A percentile compares a stretch with the other conserved stretches of the same genome.
phyloP scores from a whole-genome alignment of 2,329 filamentous ascomycete genomes.

The Colletotrichum caudatum region DNA sequence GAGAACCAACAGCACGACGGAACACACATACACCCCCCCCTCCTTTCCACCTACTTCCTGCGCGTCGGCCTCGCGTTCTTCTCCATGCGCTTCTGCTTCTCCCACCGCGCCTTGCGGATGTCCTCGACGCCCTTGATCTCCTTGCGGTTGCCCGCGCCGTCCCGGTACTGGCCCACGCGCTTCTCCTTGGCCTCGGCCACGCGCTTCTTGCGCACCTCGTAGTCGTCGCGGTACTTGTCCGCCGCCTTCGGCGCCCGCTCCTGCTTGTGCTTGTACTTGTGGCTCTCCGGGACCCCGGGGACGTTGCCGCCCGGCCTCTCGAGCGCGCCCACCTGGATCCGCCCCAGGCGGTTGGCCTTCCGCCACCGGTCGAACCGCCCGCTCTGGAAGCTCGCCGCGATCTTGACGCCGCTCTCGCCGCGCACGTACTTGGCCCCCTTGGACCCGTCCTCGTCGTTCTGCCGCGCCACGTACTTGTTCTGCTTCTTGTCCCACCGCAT shows the following conservation, averaged over 20 bases:
- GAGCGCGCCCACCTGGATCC: constrained; percentile 82
- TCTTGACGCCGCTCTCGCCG: constrained; percentile 95
- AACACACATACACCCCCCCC: too few species aligned
- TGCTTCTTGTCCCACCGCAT: constrained; percentile 98
- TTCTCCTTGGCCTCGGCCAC: constrained; percentile 89
- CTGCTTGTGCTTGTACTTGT: constrained; percentile 85
- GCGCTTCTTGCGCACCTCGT: constrained; percentile 89
- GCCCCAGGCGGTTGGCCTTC: constrained; percentile 83
- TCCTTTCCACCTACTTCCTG: constrained; percentile 56
- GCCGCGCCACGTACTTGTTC: constrained; percentile 92
- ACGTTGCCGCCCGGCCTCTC: constrained; percentile 64
- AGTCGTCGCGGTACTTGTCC: constrained; percentile 93
- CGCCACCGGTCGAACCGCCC: constrained; percentile 95
- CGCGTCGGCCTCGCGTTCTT: constrained; percentile 89
- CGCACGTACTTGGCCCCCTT: constrained; percentile 78
- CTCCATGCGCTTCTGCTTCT: constrained; percentile 80
- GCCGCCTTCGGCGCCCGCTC: constrained; percentile 92
- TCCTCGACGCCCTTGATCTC: constrained; percentile 88
- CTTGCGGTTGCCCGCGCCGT: constrained; percentile 77
- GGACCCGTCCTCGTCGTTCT: constrained; percentile 94
- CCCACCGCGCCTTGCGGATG: constrained; percentile 83
- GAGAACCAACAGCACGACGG: background rate
- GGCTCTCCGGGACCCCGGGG: constrained; percentile 50
- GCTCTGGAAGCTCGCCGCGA: constrained; percentile 91
- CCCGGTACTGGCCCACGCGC: constrained; percentile 78